Conservation (phyloP, 805 yeast species). For the Kurtzmaniella fragi region DNA sequence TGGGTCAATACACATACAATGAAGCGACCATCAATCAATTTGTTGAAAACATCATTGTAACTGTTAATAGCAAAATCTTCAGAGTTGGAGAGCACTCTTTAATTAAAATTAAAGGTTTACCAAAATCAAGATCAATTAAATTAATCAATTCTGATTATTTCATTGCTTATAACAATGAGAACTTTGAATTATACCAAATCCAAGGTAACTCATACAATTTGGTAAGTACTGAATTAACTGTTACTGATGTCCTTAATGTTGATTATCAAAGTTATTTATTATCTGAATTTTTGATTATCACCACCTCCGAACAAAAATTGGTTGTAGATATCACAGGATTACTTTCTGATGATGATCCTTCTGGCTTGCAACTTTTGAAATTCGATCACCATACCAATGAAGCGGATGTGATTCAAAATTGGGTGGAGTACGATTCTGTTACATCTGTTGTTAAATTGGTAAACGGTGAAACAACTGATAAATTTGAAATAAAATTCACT, state of each 20-base stretch:
- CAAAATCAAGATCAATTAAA: neutral
- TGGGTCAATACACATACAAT: too few species aligned
- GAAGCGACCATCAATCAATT: neutral
- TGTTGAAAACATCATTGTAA: constrained; percentile 1
- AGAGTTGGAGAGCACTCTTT: neutral
- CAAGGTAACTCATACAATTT: too few species aligned
- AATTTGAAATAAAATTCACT: constrained; percentile 1
- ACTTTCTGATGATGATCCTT: constrained; percentile 4
- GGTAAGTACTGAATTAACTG: too few species aligned
- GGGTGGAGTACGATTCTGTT: too few species aligned
- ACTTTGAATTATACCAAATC: neutral
- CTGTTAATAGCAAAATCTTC: neutral
- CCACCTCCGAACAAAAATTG: neutral
- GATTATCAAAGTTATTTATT: neutral
- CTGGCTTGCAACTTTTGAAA: neutral
- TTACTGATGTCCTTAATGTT: too few species aligned
- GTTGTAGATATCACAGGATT: constrained; percentile 3
- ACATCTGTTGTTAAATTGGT: neutral
- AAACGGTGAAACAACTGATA: constrained; percentile 5
- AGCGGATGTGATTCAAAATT: too few species aligned
- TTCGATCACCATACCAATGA: constrained; percentile 1
- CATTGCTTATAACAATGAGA: neutral
- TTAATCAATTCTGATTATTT: constrained; percentile 1
- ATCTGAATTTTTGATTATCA: constrained; percentile 2
- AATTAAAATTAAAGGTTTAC: neutral